Percentiles rank a stretch among this genome's conserved stretches.
These are phyloP conservation scores for Dictyostelium capitatum DNA, from an alignment of 78 protist genomes.

Conservation along the genomic window DNA sequence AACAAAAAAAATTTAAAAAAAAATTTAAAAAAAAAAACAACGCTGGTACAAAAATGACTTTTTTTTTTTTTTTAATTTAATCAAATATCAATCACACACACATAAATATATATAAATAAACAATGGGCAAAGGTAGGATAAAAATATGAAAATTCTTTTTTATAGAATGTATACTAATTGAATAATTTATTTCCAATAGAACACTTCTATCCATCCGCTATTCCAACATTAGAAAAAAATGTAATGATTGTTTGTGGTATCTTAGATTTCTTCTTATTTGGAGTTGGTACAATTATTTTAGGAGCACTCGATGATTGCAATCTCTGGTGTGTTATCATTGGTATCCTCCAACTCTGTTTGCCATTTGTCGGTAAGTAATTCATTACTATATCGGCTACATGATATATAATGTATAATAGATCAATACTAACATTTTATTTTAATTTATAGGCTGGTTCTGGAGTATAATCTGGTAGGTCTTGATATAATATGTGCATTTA, in stretches of 20 bases:
- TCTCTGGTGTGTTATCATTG: conserved; percentile 75
- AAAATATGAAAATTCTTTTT: too few species aligned
- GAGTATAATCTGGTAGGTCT: conserved; percentile 22
- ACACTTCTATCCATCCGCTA: conserved; percentile 63
- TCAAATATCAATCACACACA: too few species aligned
- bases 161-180: not conserved
- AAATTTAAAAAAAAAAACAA: too few species aligned
- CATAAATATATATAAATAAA: too few species aligned
- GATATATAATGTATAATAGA: not conserved
- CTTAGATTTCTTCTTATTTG: conserved; percentile 40
- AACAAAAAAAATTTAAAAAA: too few species aligned
- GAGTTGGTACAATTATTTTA: conserved; percentile 63
- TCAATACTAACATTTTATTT: not conserved
- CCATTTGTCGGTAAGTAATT: not conserved
- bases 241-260: conserved; percentile 78
- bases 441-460: conserved; percentile 59
- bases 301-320: conserved; percentile 78
- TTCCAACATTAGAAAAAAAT: conserved; percentile 68
- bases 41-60: too few species aligned
- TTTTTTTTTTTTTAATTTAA: too few species aligned
- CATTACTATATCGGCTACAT: too few species aligned
- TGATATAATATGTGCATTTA: too few species aligned
- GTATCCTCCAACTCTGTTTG: conserved; percentile 52
- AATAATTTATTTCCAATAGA: not conserved
- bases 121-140: too few species aligned